Evolutionary conservation across 306 rosid genomes (phyloP).

Genomic region (Vigna trinervia): DNA sequence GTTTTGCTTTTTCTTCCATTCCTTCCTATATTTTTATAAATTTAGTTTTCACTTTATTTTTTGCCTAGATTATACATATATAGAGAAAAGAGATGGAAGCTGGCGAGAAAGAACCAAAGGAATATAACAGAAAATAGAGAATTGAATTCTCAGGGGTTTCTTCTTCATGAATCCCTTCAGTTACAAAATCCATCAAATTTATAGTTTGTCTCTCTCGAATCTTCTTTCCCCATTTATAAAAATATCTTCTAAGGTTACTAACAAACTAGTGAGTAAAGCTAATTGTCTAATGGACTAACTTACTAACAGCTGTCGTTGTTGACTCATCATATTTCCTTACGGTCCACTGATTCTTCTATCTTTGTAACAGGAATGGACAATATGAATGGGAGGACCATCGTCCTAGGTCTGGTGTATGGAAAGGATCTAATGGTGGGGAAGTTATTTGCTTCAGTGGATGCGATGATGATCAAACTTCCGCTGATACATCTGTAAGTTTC

Average conservation of each 20-base stretch:
- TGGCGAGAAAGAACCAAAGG: neutral
- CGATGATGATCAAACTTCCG: constrained; percentile 91
- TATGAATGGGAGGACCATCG: constrained; percentile 98
- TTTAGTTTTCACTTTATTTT: too few species aligned
- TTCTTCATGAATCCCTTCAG: neutral
- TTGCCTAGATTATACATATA: too few species aligned
- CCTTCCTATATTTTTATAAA: too few species aligned
- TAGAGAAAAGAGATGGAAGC: neutral
- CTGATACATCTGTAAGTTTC: constrained; percentile 91
- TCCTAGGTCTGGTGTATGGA: constrained; percentile 91
- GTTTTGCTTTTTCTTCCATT: too few species aligned
- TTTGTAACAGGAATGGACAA: constrained; percentile 69
- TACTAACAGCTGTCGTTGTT: neutral
- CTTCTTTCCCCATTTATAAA: neutral
- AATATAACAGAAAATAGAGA: neutral
- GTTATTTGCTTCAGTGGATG: constrained; percentile 94
- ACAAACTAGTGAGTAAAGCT: neutral
- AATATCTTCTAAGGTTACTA: neutral
- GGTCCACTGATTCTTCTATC: neutral
- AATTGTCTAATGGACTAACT: neutral
- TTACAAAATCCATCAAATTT: neutral
- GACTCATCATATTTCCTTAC: neutral
- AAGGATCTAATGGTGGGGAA: constrained; percentile 96
- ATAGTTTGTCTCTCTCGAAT: neutral
- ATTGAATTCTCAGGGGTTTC: neutral